Evolutionary conservation across 2,329 filamentous ascomycete genomes (phyloP), one percentile per base, ranked within the genome.

Genomic region (Arthrobotrys iridis): DNA sequence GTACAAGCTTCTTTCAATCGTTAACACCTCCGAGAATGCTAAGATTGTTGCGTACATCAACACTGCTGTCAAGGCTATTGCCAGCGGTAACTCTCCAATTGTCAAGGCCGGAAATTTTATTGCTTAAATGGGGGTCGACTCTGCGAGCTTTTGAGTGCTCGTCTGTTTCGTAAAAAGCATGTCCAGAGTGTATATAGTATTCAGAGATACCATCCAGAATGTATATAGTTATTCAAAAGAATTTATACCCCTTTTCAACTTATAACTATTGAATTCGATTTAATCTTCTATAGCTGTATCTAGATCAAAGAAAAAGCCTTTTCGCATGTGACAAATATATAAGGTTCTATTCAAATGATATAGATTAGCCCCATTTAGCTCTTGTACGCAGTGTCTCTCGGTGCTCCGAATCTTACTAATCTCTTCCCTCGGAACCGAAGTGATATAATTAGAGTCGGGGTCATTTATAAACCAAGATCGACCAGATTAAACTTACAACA

Each of bases 11-110:
- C 43, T 55, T 8, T 62, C 70, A 4, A 48, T 74, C 28, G 18
- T 63, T 37, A 74, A 74, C 55, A 74, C 62, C 6, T 62, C 62
- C 13, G 70, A 74, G 62, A 66, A 74, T 24, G 52, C 41, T 4
- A 73, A 73, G 60, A 20, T 73, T n/a, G 8, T 73, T 15, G 45
- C 5, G 8, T 24, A 55, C 35, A 20, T 66, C 22, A 73, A 73
- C 52, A 30, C 50, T 37, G 68, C 68, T 8, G 60, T 73, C 68
- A 73, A 73, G 43, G 46, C 59, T 15, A 30, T 73, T 18, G 41
- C 59, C 46, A 63, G 28, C 18, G 52, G 68, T 37, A 46, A 43
- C 30, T 46, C 43, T 41, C 59, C 43, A 37, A 37, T 50, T 33
- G 24, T 37, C 52, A 58, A 58, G 52, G 18, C 41, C 24, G 52